These are phyloP conservation scores for Plantago ovata DNA, from an alignment of 257 asterid species.

Conservation along the genomic window DNA sequence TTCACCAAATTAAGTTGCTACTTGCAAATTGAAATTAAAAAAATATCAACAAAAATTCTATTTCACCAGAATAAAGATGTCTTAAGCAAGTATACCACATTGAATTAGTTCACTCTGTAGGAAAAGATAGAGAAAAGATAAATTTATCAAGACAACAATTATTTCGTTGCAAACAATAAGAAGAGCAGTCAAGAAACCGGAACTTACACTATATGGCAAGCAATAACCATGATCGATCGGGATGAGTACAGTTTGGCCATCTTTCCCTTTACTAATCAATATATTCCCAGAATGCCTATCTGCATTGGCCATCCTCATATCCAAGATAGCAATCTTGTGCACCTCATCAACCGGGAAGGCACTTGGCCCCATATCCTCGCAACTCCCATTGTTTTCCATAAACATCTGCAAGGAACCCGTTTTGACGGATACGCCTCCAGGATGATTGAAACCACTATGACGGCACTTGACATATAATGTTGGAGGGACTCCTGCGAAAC, in stretches of 20 bases:
- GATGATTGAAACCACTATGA: conserved; percentile 9
- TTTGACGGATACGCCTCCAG: conserved; percentile 7
- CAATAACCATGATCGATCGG: conserved; percentile 39
- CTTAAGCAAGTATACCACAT: too few species aligned
- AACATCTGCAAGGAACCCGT: conserved; percentile 14
- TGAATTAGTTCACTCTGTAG: too few species aligned
- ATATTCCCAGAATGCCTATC: conserved; percentile 48
- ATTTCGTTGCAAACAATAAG: not conserved
- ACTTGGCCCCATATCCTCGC: conserved; percentile 13
- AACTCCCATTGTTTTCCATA: conserved; percentile 5
- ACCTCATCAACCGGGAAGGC: conserved; percentile 10
- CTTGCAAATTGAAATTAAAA: too few species aligned
- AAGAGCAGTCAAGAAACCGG: not conserved
- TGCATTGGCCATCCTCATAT: conserved; percentile 45
- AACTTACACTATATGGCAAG: conserved; percentile 31
- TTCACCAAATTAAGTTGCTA: too few species aligned
- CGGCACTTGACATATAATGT: conserved; percentile 11
- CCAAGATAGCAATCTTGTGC: conserved; percentile 35
- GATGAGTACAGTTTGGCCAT: conserved; percentile 29
- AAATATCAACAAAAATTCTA: too few species aligned
- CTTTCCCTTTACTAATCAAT: conserved; percentile 29
- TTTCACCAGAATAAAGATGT: too few species aligned
- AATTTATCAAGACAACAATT: not conserved
- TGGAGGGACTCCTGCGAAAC: conserved; percentile 13
- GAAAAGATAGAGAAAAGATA: not conserved